Evolutionary conservation across 2,329 filamentous ascomycete species (phyloP).

Genomic region (Monosporascus cannonballus): DNA sequence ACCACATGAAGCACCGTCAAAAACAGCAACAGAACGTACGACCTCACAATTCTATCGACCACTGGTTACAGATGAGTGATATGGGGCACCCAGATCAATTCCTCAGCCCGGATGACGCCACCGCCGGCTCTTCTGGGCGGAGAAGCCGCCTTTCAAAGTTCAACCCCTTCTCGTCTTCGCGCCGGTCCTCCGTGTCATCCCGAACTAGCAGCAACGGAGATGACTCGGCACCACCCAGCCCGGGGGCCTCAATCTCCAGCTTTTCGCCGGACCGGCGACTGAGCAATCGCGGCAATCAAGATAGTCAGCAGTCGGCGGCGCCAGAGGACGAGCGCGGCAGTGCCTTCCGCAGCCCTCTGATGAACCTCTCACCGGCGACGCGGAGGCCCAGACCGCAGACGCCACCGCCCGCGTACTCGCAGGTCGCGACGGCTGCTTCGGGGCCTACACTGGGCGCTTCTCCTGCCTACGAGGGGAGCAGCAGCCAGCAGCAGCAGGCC

Average conservation of each 20-base stretch:
- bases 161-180: background rate
- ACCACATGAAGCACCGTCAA: background rate
- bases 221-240: background rate
- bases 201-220: background rate
- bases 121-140: background rate
- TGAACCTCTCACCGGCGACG: background rate
- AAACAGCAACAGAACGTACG: background rate
- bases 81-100: background rate
- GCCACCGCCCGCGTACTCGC: slow-evolving; percentile 3
- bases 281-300: background rate
- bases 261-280: background rate
- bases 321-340: background rate
- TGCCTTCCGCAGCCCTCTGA: background rate
- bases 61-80: background rate
- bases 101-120: background rate
- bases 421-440: background rate
- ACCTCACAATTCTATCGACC: background rate
- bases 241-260: background rate
- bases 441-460: background rate
- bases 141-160: background rate
- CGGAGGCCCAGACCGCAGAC: background rate
- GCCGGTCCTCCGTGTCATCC: background rate
- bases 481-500: slow-evolving; percentile 2
- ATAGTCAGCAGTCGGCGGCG: background rate
- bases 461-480: slow-evolving; percentile 1